Base-by-base conservation (phyloP, 164 flowering plant species). In the Berberis vulgaris region DNA sequence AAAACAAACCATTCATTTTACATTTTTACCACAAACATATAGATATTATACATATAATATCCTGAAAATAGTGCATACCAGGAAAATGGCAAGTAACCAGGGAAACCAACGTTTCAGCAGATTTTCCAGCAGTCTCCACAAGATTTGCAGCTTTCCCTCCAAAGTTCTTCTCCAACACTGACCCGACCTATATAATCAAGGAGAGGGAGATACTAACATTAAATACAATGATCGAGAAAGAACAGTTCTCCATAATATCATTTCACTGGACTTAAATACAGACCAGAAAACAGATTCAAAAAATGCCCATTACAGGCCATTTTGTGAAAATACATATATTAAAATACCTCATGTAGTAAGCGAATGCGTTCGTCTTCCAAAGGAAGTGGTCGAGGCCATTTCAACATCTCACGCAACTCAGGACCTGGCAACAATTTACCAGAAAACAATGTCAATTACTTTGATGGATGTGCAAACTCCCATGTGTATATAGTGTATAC, bases 341-440 rank as follows among this genome's bases (percentile, higher is more conserved):
- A 46, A 61, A 54, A 12, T 67, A 90, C 98, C 97, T 93, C 98
- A 62, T 84, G 96, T 63, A 93, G 65, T 62, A 93, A 77, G 65
- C 97, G 96, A 40, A 88, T 76, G 1, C 97, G 82, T 72, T 94
- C 97, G 59, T 94, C 97, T 74, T 91, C 98, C 81, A 94, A 80
- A 49, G 98, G 98, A 73, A 94, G 88, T 50, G 91, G 96, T 45
- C 92, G 80, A 58, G 97, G 91, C 98, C 97, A 94, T 68, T 86
- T 83, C 73, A 94, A 77, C 69, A 88, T 43, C 66, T 84, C 80
- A 6, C 92, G 89, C 49, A 94, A 67, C 56, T 91, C 76, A 70
- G 83, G 83, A 75, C 98, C 98, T 94, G 73, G 49, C 59, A 68
- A 63, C 8, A 59, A 64, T 57, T n/a, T 10, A 52, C n/a, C 13